These are phyloP conservation scores for Solanum tacnaense DNA, from an alignment of 257 asterid species.

Conservation along the genomic window DNA sequence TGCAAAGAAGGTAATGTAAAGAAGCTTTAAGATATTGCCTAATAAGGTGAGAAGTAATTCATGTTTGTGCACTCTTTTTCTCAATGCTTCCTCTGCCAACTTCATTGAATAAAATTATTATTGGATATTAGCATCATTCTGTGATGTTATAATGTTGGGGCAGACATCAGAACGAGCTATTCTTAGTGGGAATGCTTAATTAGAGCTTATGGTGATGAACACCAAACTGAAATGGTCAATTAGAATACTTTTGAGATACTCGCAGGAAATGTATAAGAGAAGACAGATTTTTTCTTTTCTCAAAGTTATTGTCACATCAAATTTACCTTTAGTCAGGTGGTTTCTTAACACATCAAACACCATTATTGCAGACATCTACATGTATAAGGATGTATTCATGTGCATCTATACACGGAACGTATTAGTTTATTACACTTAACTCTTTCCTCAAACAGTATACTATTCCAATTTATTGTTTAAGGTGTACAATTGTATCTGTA, in stretches of 20 bases:
- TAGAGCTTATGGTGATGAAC: not conserved
- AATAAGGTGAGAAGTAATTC: not conserved
- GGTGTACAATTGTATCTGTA: not conserved
- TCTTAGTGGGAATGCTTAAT: not conserved
- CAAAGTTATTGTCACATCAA: not conserved
- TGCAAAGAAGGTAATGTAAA: not conserved
- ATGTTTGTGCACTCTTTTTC: not conserved
- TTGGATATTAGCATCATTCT: not conserved
- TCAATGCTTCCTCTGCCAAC: not conserved
- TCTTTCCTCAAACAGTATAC: not conserved
- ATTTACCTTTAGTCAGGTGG: not conserved
- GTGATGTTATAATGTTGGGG: not conserved
- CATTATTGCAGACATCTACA: not conserved
- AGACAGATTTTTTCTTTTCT: not conserved
- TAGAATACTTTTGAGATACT: not conserved
- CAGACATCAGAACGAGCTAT: not conserved
- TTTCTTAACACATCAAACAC: not conserved
- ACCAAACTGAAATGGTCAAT: not conserved
- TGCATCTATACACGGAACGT: not conserved
- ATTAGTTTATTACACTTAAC: not conserved
- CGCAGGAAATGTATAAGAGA: not conserved
- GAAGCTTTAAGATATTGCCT: not conserved
- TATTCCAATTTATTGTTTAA: not conserved
- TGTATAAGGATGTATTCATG: not conserved
- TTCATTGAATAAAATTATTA: not conserved